These are phyloP conservation scores for Pelargonium australe DNA, from an alignment of 441 rosid genomes.

Conservation along the genomic window DNA sequence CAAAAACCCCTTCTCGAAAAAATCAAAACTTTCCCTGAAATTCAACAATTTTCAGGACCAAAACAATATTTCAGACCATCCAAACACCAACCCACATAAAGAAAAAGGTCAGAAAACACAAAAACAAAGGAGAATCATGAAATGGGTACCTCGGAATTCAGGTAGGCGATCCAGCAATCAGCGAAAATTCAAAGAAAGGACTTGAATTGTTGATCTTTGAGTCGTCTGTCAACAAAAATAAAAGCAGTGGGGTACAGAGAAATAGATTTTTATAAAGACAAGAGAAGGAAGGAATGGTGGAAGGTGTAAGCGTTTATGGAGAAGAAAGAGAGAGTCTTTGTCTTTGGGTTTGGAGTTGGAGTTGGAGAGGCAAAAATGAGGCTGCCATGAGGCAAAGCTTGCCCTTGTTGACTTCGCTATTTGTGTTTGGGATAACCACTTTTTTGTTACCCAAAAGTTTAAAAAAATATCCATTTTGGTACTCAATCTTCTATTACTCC, in stretches of 20 bases:
- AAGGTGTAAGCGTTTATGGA: neutral
- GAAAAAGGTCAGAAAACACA: constrained; percentile 11
- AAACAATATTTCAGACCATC: constrained; percentile 19
- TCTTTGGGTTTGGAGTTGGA: no score
- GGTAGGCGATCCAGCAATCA: constrained; percentile 22
- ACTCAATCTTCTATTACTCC: no score
- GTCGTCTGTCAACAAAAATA: neutral
- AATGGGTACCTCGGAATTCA: constrained; percentile 16
- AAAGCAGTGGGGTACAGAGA: neutral
- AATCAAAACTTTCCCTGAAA: constrained; percentile 5
- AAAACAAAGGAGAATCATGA: constrained; percentile 10
- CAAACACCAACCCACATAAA: neutral
- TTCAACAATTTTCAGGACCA: neutral
- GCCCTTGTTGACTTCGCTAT: no score
- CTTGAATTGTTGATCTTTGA: constrained; percentile 13
- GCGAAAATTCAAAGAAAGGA: constrained; percentile 12
- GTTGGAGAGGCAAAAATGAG: no score
- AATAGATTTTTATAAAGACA: neutral
- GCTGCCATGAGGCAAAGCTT: no score
- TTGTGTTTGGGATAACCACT: no score
- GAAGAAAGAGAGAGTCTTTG: neutral
- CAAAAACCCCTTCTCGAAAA: neutral
- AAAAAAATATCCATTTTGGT: no score
- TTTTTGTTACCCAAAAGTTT: no score
- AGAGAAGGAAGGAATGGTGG: neutral